Percentiles rank a stretch among this genome's conserved stretches.
These are phyloP conservation scores for Cyclotella distinguenda DNA, from an alignment of 108 stramenopile genomes.

Conservation along the genomic window DNA sequence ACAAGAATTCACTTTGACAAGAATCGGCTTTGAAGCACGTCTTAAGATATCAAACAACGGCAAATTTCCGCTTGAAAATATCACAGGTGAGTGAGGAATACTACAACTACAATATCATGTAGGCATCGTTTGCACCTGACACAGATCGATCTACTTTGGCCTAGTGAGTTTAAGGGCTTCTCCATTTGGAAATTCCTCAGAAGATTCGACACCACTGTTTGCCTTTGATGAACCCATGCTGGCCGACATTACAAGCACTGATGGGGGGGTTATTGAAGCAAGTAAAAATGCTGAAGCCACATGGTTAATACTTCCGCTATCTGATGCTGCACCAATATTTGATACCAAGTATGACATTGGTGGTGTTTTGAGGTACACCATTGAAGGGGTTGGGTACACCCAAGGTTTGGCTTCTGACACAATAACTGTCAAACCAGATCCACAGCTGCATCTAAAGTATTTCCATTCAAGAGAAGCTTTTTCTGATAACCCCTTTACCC, in stretches of 20 bases:
- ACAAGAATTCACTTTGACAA: conserved; percentile 33
- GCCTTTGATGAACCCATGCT: conserved; percentile 29
- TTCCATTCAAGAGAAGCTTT: conserved; percentile 35
- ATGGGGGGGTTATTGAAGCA: conserved; percentile 24
- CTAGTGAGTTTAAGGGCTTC: conserved; percentile 17
- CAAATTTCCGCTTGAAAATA: conserved; percentile 14
- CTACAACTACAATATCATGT: not conserved
- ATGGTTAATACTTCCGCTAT: conserved; percentile 35
- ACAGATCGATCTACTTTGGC: not conserved
- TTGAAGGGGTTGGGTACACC: conserved; percentile 24
- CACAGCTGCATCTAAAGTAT: conserved; percentile 37
- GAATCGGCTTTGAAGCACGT: conserved; percentile 34
- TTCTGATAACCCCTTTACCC: conserved; percentile 34
- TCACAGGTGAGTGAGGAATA: conserved; percentile 21
- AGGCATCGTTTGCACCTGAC: too few species aligned
- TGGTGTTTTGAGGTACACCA: conserved; percentile 27
- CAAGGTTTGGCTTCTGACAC: conserved; percentile 25
- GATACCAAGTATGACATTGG: conserved; percentile 35
- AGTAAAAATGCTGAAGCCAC: conserved; percentile 13
- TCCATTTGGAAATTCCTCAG: conserved; percentile 24
- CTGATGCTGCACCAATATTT: conserved; percentile 35
- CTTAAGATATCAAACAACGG: conserved; percentile 32
- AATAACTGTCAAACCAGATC: conserved; percentile 35
- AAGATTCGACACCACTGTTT: conserved; percentile 29
- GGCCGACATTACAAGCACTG: conserved; percentile 16